Base-by-base conservation (phyloP, 441 rosid genomes). In the Populus hybrid region DNA sequence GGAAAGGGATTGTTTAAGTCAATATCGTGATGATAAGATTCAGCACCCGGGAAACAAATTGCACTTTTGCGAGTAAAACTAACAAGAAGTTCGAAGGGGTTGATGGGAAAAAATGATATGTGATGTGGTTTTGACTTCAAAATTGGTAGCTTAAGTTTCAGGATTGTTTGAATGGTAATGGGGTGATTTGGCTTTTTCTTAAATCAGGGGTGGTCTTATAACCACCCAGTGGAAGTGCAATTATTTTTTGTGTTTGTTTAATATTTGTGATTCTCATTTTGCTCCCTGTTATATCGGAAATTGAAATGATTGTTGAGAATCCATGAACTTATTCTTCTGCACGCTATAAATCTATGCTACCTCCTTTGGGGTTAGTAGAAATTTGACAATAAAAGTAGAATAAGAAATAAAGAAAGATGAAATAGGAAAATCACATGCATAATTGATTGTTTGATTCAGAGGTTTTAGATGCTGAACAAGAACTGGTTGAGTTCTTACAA, bases 401-500 rank as follows among this genome's bases (percentile, higher is more conserved):
- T 12, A 16, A 65, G 29, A 65, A n/a, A 31, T 24, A 76, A 24
- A 18, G 68, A n/a, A 69, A n/a, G 38, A 56, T 20, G 36, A 42
- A 38, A 71, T 33, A 23, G 76, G 31, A 74, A 74, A 9, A 7
- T 20, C 23, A 56, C 65, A 11, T 29, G 3, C 9, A 9, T 29
- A n/a, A 68, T 38, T 69, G 67, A 73, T 38, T 73, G 73, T 10
- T 56, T 38, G 12, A 59, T 21, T 23, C 23, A 21, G 74, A 14
- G 59, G 64, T 61, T 40, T 21, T 66, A 50, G 21, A 40, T 10
- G 64, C 79, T 77, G 64, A 78, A 50, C 29, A 6, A 9, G 56
- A 29, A 56, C 64, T 59, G 20, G 29, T 68, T 40, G 28, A 36
- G 29, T 40, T 73, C 10, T 12, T 71, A 45, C 12, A 36, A 1